Percentiles rank a stretch among this genome's conserved stretches.
phyloP scores from a whole-genome alignment of 805 yeast genomes.

The Myxozyma geophila region DNA sequence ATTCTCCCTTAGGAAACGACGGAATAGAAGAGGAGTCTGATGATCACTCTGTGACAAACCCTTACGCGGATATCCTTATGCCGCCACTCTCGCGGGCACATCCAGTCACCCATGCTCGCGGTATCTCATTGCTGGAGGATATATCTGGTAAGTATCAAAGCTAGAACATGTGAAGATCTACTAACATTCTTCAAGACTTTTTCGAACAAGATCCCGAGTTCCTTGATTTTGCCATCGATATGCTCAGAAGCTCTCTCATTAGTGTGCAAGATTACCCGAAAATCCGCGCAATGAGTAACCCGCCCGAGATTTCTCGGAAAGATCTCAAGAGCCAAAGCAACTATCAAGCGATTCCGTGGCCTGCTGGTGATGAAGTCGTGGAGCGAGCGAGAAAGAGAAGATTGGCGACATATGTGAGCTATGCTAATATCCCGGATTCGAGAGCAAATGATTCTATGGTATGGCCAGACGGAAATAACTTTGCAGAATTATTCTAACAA shows the following conservation, averaged over 20 bases:
- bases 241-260: conserved; percentile 16
- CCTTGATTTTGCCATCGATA: conserved; percentile 21
- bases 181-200: background rate
- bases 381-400: conserved; percentile 32
- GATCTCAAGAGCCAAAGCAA: conserved; percentile 1
- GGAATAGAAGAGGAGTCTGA: background rate
- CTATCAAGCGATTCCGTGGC: conserved; percentile 28
- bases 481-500: background rate
- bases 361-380: conserved; percentile 3
- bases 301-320: conserved; percentile 3
- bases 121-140: conserved; percentile 1
- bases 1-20: background rate
- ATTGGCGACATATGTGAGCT: conserved; percentile 25
- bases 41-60: background rate
- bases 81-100: conserved; percentile 7
- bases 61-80: background rate
- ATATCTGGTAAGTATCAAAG: background rate
- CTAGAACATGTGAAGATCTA: too few relatives aligned
- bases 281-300: conserved; percentile 11
- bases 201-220: conserved; percentile 31
- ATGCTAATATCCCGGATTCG: conserved; percentile 25
- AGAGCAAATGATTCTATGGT: conserved; percentile 23
- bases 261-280: conserved; percentile 3
- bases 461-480: background rate
- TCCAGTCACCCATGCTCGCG: background rate